Conservation (phyloP, 768 basidiomycete genomes). For the Agaricus bisporus region DNA sequence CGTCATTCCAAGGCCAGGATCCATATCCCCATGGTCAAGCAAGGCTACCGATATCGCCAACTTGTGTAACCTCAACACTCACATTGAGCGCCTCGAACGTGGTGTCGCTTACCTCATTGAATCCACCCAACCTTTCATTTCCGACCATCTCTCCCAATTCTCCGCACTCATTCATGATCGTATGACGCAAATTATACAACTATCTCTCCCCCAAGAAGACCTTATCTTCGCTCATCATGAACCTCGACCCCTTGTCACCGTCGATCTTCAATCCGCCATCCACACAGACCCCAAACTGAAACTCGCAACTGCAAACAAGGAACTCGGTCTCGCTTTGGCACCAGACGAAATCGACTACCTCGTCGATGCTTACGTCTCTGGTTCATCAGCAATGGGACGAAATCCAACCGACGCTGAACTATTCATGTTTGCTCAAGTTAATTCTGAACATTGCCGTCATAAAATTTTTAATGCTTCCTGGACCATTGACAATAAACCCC, state of each 20-base stretch:
- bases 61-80: conserved; percentile 72
- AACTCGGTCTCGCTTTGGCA: conserved; percentile 87
- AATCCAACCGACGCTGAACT: conserved; percentile 96
- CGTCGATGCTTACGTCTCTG: conserved; percentile 80
- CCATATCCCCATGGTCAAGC: conserved; percentile 98
- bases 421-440: conserved; percentile 99
- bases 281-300: conserved; percentile 47
- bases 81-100: conserved; percentile 81
- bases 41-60: conserved; percentile 95
- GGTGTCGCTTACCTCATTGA: conserved; percentile 68
- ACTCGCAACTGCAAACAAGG: conserved; percentile 71
- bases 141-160: conserved; percentile 45
- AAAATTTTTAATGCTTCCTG: conserved; percentile 99
- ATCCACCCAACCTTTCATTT: conserved; percentile 32
- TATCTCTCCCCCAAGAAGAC: conserved; percentile 50
- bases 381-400: conserved; percentile 57
- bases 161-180: conserved; percentile 83
- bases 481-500: conserved; percentile 70
- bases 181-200: conserved; percentile 85
- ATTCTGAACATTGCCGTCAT: conserved; percentile 99
- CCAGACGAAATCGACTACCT: conserved; percentile 90
- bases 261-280: conserved; percentile 45
- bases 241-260: conserved; percentile 63
- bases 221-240: conserved; percentile 52
- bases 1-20: conserved; percentile 80